Conservation (phyloP, 805 yeast species). For the Lipomyces japonicus region DNA sequence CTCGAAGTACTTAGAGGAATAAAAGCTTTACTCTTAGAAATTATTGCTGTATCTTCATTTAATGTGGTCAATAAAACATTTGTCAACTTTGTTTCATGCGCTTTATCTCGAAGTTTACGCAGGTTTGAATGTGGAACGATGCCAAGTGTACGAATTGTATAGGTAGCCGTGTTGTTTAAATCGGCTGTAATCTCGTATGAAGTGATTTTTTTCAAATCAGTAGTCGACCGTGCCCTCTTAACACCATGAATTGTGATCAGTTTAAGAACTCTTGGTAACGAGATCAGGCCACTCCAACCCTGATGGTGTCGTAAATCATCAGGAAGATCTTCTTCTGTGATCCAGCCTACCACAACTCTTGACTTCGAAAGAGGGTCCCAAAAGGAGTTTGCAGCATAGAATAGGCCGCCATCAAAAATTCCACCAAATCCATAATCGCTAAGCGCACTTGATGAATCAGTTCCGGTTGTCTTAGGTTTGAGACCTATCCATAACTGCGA, state of each 20-base stretch:
- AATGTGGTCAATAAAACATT: no score
- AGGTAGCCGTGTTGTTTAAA: neutral
- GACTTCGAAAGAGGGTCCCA: neutral
- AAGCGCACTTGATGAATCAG: neutral
- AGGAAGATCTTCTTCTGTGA: conserved; percentile 1
- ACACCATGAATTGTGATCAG: neutral
- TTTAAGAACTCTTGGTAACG: conserved; percentile 1
- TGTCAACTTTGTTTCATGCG: neutral
- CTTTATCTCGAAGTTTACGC: neutral
- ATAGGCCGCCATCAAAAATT: neutral
- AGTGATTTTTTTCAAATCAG: neutral
- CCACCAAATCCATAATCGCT: conserved; percentile 2
- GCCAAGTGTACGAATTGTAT: neutral
- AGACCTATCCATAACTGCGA: conserved; percentile 1
- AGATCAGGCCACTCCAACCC: conserved; percentile 2
- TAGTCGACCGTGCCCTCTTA: neutral
- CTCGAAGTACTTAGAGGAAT: no score
- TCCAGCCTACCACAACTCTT: conserved; percentile 2
- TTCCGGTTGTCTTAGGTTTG: neutral
- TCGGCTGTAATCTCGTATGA: neutral
- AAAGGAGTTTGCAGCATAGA: conserved; percentile 7
- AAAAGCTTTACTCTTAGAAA: no score
- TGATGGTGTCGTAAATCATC: neutral
- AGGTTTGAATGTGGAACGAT: neutral
- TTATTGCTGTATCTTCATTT: no score